Percentiles rank a stretch among this genome's conserved stretches.
These are phyloP conservation scores for Aspergillus nomiae DNA, from an alignment of 2,329 filamentous ascomycete genomes.

Conservation along the genomic window DNA sequence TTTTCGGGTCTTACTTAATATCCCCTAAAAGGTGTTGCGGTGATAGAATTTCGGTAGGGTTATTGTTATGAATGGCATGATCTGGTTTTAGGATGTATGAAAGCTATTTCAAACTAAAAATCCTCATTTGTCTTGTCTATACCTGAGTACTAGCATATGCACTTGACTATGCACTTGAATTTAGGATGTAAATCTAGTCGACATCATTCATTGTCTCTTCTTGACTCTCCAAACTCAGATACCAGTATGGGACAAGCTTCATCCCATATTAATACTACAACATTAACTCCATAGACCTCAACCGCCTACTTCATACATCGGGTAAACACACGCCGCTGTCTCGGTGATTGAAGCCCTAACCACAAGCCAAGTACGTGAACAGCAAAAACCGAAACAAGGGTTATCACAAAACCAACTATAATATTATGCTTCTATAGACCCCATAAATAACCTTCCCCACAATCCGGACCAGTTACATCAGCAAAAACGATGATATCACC, in stretches of 20 bases:
- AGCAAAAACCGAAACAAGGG: not conserved
- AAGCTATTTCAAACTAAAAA: not conserved
- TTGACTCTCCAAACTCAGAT: not conserved
- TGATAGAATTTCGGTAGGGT: not conserved
- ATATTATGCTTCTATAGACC: not conserved
- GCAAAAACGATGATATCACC: not conserved
- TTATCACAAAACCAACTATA: too few relatives aligned
- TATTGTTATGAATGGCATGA: not conserved
- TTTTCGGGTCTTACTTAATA: not conserved
- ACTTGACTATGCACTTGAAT: too few relatives aligned
- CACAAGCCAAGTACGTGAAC: not conserved
- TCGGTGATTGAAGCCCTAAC: not conserved
- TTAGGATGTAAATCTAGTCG: not conserved
- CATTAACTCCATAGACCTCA: too few relatives aligned
- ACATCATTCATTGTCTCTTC: not conserved
- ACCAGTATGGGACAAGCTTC: not conserved
- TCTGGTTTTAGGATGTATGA: not conserved
- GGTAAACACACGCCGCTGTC: too few relatives aligned
- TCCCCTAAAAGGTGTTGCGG: conserved; percentile 1
- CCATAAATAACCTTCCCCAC: too few relatives aligned
- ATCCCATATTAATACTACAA: not conserved
- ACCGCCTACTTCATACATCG: too few relatives aligned
- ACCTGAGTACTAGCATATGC: not conserved
- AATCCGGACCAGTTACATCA: not conserved
- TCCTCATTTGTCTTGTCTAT: not conserved